Evolutionary conservation across 495 filamentous ascomycete species (phyloP).

Genomic region (Lophium mytilinum): DNA sequence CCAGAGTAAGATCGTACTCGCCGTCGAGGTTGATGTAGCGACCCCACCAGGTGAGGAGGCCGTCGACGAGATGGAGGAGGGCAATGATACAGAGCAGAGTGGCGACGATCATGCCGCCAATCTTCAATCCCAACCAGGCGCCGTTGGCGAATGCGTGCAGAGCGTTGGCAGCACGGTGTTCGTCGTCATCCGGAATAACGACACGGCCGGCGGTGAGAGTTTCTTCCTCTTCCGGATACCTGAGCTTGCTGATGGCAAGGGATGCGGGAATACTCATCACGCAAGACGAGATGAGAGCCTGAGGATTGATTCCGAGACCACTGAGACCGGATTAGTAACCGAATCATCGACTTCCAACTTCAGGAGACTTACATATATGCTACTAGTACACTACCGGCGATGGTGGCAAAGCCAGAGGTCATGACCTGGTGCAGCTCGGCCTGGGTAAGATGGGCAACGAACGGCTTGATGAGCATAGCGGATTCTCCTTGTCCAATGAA

Average conservation of each 20-base stretch:
- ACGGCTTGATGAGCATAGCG: constrained; percentile 83
- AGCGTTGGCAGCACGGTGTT: constrained; percentile 62
- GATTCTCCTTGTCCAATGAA: constrained; percentile 94
- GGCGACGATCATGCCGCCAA: constrained; percentile 74
- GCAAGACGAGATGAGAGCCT: constrained; percentile 83
- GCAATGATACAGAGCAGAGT: constrained; percentile 80
- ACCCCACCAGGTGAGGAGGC: constrained; percentile 84
- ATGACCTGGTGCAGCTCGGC: constrained; percentile 89
- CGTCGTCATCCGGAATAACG: constrained; percentile 65
- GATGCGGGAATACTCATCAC: constrained; percentile 92
- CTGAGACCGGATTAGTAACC: background rate
- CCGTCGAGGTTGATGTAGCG: constrained; percentile 63
- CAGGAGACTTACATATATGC: constrained; percentile 36
- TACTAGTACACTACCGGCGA: constrained; percentile 58
- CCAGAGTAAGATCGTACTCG: constrained; percentile 58
- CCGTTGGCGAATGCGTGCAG: constrained; percentile 84
- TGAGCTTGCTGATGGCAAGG: constrained; percentile 76
- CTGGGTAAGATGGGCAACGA: constrained; percentile 69
- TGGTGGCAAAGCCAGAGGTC: constrained; percentile 65
- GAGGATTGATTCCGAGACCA: constrained; percentile 66
- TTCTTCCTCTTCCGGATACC: constrained; percentile 80
- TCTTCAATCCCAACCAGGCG: constrained; percentile 72
- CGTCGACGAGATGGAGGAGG: constrained; percentile 65
- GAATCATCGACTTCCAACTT: background rate
- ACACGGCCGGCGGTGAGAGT: constrained; percentile 71